These are phyloP conservation scores for Neurospora terricola DNA, from an alignment of 495 filamentous ascomycete genomes.

Conservation along the genomic window DNA sequence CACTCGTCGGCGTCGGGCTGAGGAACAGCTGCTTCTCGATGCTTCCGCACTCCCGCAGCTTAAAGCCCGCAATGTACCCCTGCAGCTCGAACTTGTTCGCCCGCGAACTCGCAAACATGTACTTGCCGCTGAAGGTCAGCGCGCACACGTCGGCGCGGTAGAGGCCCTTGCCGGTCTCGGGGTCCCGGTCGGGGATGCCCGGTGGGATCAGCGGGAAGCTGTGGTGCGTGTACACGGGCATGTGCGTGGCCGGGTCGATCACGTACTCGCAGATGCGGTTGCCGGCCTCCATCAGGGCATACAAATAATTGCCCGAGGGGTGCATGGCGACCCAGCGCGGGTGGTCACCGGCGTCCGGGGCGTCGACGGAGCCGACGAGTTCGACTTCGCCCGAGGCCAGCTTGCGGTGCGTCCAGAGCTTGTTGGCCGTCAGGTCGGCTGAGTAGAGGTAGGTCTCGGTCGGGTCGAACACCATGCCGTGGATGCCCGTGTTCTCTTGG, in stretches of 20 bases:
- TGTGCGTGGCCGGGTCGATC: conserved; percentile 61
- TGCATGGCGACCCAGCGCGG: conserved; percentile 80
- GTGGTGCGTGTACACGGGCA: conserved; percentile 74
- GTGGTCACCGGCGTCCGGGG: conserved; percentile 61
- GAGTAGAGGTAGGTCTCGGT: conserved; percentile 79
- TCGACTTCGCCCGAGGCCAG: conserved; percentile 50
- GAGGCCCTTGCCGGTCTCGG: conserved; percentile 31
- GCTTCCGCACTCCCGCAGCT: conserved; percentile 55
- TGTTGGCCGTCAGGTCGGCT: conserved; percentile 74
- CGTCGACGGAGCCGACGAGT: conserved; percentile 57
- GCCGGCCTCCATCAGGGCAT: conserved; percentile 77
- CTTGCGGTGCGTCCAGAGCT: conserved; percentile 79
- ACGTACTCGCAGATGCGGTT: conserved; percentile 72
- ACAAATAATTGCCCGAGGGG: conserved; percentile 63
- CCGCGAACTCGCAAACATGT: conserved; percentile 71
- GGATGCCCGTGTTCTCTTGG: conserved; percentile 61
- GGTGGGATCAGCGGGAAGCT: conserved; percentile 68
- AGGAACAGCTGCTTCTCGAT: conserved; percentile 69
- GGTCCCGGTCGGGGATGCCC: conserved; percentile 42
- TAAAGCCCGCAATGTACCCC: conserved; percentile 72
- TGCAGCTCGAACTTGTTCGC: conserved; percentile 64
- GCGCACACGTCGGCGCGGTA: conserved; percentile 74
- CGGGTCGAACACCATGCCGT: conserved; percentile 83
- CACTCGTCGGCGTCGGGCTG: conserved; percentile 74
- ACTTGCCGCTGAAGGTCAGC: conserved; percentile 51